These are phyloP conservation scores for Pseudogymnoascus sp. DNA, from an alignment of 2,329 filamentous ascomycete species.

Conservation along the genomic window DNA sequence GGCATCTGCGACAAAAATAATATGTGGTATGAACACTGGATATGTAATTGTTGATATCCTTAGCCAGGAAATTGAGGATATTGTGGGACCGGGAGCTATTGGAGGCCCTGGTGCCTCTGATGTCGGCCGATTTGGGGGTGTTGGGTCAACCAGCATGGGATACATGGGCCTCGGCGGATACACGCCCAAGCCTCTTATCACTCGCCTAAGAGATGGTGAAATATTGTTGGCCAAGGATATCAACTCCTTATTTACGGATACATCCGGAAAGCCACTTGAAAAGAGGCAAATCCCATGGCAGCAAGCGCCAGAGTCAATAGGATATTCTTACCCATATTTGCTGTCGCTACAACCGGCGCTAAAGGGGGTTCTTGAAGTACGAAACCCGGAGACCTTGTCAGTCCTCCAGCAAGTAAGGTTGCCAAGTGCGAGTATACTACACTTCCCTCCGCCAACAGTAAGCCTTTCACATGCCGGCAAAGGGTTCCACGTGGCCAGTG, in stretches of 20 bases:
- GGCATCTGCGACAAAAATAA: slow-evolving; percentile 76
- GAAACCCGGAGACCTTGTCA: slow-evolving; percentile 87
- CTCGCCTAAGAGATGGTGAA: slow-evolving; percentile 72
- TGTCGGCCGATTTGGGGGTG: slow-evolving; percentile 65
- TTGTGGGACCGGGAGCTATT: slow-evolving; percentile 66
- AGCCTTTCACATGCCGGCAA: slow-evolving; percentile 95
- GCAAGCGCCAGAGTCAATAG: slow-evolving; percentile 77
- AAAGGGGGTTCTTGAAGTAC: slow-evolving; percentile 79
- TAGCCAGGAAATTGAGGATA: slow-evolving; percentile 63
- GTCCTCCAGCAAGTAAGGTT: slow-evolving; percentile 77
- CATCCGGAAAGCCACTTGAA: slow-evolving; percentile 70
- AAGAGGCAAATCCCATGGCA: slow-evolving; percentile 90
- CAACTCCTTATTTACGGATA: slow-evolving; percentile 85
- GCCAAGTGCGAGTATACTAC: slow-evolving; percentile 72
- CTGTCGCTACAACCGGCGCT: slow-evolving; percentile 74
- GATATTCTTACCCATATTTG: slow-evolving; percentile 95
- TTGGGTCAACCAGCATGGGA: slow-evolving; percentile 81
- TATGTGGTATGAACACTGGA: slow-evolving; percentile 84
- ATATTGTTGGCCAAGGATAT: slow-evolving; percentile 95
- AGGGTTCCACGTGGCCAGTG: slow-evolving; percentile 87
- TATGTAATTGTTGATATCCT: slow-evolving; percentile 85
- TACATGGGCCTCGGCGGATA: slow-evolving; percentile 93
- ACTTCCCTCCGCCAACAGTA: slow-evolving; percentile 86
- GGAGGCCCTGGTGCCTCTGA: slow-evolving; percentile 48
- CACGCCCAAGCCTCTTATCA: slow-evolving; percentile 81